phyloP scores from a whole-genome alignment of 2,329 filamentous ascomycete genomes.

The Leptodontidium sp. region DNA sequence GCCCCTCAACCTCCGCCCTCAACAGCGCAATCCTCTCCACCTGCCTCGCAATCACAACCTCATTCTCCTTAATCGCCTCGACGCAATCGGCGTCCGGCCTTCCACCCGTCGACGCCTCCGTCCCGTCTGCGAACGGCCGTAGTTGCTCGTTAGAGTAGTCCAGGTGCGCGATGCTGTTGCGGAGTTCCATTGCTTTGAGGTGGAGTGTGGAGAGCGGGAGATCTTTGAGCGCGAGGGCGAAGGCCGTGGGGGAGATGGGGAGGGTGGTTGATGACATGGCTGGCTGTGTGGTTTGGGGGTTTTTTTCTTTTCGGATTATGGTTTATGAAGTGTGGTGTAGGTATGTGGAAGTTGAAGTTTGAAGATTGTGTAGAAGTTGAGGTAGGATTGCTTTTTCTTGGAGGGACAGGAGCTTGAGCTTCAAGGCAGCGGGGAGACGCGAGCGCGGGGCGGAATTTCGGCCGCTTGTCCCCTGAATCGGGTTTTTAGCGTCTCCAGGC shows the following conservation, averaged over 20 bases:
- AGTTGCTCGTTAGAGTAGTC: slow-evolving; percentile 78
- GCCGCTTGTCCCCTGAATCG: too few species aligned
- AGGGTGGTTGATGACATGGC: slow-evolving; percentile 68
- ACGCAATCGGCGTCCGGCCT: slow-evolving; percentile 73
- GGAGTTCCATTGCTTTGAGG: slow-evolving; percentile 78
- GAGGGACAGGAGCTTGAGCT: neutral
- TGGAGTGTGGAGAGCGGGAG: slow-evolving; percentile 71
- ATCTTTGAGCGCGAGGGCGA: slow-evolving; percentile 71
- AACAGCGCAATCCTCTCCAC: slow-evolving; percentile 70
- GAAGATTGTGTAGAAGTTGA: too few species aligned
- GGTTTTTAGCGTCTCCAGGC: too few species aligned
- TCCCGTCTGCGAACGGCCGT: slow-evolving; percentile 67
- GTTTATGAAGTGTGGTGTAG: too few species aligned
- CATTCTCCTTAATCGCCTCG: slow-evolving; percentile 78
- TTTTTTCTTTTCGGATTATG: slow-evolving; percentile 27
- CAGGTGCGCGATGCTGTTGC: slow-evolving; percentile 78
- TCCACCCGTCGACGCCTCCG: slow-evolving; percentile 34
- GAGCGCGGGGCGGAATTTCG: slow-evolving; percentile 21
- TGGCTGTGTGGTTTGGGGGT: slow-evolving; percentile 51
- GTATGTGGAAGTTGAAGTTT: neutral
- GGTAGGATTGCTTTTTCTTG: neutral
- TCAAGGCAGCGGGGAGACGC: slow-evolving; percentile 24
- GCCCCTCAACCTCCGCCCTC: slow-evolving; percentile 65
- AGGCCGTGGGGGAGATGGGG: slow-evolving; percentile 69
- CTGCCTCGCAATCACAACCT: slow-evolving; percentile 73